These are phyloP conservation scores for Sugiyamaella boreocaroliniensis DNA, from an alignment of 805 yeast genomes.

Conservation along the genomic window DNA sequence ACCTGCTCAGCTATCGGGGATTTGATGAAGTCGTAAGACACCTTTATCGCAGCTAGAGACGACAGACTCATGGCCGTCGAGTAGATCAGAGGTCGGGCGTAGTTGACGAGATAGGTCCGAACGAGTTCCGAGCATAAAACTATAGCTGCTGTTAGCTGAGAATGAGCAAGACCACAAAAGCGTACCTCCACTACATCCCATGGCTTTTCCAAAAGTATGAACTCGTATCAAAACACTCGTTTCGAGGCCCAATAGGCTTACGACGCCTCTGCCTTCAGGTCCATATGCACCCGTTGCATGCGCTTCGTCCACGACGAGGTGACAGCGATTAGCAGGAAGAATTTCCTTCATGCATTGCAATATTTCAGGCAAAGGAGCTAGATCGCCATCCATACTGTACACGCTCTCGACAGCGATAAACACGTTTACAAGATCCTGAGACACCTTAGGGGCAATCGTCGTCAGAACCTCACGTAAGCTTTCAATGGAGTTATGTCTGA, in stretches of 20 bases:
- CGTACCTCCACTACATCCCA: slow-evolving; percentile 20
- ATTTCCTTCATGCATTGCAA: slow-evolving; percentile 1
- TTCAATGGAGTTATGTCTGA: slow-evolving; percentile 17
- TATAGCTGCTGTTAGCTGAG: slow-evolving; percentile 12
- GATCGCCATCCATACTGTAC: slow-evolving; percentile 25
- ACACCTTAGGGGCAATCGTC: background rate
- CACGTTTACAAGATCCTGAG: slow-evolving; percentile 8
- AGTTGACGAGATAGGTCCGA: slow-evolving; percentile 18
- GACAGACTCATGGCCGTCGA: slow-evolving; percentile 19
- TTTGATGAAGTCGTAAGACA: slow-evolving; percentile 15
- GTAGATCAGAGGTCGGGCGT: slow-evolving; percentile 23
- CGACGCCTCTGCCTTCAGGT: slow-evolving; percentile 62
- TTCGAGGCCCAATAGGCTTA: slow-evolving; percentile 14
- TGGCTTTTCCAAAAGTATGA: slow-evolving; percentile 25
- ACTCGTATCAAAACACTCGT: slow-evolving; percentile 15
- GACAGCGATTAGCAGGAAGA: slow-evolving; percentile 42
- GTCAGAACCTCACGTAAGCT: slow-evolving; percentile 2
- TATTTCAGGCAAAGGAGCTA: slow-evolving; percentile 15
- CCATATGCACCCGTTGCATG: slow-evolving; percentile 91
- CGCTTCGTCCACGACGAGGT: slow-evolving; percentile 80
- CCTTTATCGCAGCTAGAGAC: slow-evolving; percentile 16
- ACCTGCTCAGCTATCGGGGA: slow-evolving; percentile 1
- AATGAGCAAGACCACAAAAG: background rate
- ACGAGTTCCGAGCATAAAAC: slow-evolving; percentile 14
- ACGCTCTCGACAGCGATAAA: slow-evolving; percentile 22